Evolutionary conservation across 805 yeast species (phyloP), one percentile per base, ranked within the genome.

Genomic region (Cyberlindnera nakhonratchasimensis): DNA sequence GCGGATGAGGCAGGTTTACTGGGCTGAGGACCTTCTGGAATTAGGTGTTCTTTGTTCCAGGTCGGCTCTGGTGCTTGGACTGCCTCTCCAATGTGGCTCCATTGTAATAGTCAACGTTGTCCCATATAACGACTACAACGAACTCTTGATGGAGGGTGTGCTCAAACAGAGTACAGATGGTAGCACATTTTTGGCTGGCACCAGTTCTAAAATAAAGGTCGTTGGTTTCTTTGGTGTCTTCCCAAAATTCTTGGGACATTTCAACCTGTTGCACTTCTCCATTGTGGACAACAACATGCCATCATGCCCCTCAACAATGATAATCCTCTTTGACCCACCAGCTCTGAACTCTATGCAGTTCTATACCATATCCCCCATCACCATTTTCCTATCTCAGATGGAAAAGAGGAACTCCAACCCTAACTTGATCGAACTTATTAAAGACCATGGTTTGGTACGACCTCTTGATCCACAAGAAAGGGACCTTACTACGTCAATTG

Each of bases 361-460:
- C 58, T 83, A 78, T 50, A 81, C 96, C 0, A 58, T 81, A 4
- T 66, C 71, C n/a, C 95, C 96, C 0, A 84, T 88, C 4, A 64
- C 78, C 4, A 70, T 89, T 9, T 82, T 81, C 13, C 58, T 73
- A 12, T 2, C 70, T 63, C 29, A 24, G 18, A 17, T 17, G 3
- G 22, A 34, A 23, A 23, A 11, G 17, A 16, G 17, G n/a, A 7
- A 23, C n/a, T 25, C 23, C 13, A 6, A 34, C 13, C 11, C 14
- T 12, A 23, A 37, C 29, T 11, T 39, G 12, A 23, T 40, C 18
- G 18, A 34, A 8, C 40, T 45, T 16, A 29, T 41, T 20, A 39
- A 48, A 23, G 22, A 26, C 17, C 50, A 48, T 40, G 38, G 46
- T 4, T 30, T 43, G 13, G 31, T 33, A 9, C 33, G 50, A 13